These are phyloP conservation scores for Neurospora sp. DNA, from an alignment of 495 filamentous ascomycete genomes.

Conservation along the genomic window DNA sequence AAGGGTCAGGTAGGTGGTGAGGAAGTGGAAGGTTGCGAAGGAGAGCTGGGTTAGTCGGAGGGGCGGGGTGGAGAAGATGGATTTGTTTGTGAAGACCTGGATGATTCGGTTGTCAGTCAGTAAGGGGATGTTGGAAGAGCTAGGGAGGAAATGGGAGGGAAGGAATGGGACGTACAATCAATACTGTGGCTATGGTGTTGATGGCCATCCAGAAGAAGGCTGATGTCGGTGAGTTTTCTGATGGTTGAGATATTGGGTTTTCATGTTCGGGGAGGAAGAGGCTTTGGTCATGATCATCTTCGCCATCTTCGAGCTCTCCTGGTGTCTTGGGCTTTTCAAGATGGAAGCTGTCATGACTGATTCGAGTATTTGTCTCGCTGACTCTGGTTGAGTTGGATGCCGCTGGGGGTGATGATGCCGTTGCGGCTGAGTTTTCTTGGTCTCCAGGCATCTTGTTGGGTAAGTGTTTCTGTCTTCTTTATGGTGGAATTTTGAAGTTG, in stretches of 20 bases:
- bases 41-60: slow-evolving; percentile 57
- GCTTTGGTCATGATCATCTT: slow-evolving; percentile 27
- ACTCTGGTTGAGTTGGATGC: slow-evolving; percentile 14
- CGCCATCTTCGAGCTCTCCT: slow-evolving; percentile 17
- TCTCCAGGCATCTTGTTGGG: background rate
- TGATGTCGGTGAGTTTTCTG: slow-evolving; percentile 19
- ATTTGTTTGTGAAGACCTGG: slow-evolving; percentile 73
- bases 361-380: slow-evolving; percentile 12
- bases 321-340: slow-evolving; percentile 14
- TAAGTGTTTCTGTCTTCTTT: background rate
- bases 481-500: background rate
- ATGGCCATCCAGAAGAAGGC: slow-evolving; percentile 45
- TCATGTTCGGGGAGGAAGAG: slow-evolving; percentile 15
- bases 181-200: slow-evolving; percentile 52
- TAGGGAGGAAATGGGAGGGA: background rate
- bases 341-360: slow-evolving; percentile 3
- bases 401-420: slow-evolving; percentile 27
- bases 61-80: slow-evolving; percentile 57
- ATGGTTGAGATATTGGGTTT: background rate
- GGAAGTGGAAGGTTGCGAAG: slow-evolving; percentile 66
- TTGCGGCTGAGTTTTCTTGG: slow-evolving; percentile 6
- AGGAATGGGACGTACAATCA: slow-evolving; percentile 37
- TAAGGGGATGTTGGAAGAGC: background rate
- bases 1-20: slow-evolving; percentile 55
- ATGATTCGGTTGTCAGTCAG: slow-evolving; percentile 10